These are phyloP conservation scores for Halophytophthora polymorphica DNA, from an alignment of 352 stramenopile genomes.

Conservation along the genomic window DNA sequence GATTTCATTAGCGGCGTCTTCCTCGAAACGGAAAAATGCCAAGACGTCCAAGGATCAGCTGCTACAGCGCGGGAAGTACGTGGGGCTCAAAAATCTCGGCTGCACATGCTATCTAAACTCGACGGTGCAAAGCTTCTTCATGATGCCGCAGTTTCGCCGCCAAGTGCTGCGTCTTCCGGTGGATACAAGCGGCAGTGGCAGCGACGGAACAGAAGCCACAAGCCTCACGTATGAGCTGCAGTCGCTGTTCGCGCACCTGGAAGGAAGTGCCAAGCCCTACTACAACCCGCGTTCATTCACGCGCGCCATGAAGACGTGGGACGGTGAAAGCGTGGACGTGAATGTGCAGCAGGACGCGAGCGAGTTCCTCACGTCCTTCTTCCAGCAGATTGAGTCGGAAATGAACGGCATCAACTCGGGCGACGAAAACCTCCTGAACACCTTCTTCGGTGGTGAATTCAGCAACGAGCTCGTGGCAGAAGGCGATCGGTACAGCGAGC, in stretches of 20 bases:
- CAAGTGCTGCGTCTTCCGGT: constrained; percentile 76
- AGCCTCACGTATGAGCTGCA: constrained; percentile 86
- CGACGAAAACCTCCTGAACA: constrained; percentile 82
- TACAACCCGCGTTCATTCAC: constrained; percentile 83
- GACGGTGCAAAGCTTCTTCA: constrained; percentile 94
- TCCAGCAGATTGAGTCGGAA: constrained; percentile 90
- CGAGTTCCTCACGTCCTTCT: constrained; percentile 93
- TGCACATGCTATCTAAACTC: constrained; percentile 97
- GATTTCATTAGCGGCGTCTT: constrained; percentile 17
- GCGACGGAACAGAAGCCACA: constrained; percentile 15
- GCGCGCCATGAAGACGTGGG: constrained; percentile 82
- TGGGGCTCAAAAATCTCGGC: constrained; percentile 93
- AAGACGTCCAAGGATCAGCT: constrained; percentile 44
- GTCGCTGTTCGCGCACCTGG: constrained; percentile 88
- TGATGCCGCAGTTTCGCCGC: constrained; percentile 89
- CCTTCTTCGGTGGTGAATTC: constrained; percentile 88
- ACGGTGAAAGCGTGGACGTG: constrained; percentile 86
- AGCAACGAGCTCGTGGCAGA: constrained; percentile 91
- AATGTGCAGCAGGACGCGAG: constrained; percentile 92
- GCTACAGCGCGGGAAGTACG: constrained; percentile 73
- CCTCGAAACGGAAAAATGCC: constrained; percentile 48
- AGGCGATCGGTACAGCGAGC: constrained; percentile 82
- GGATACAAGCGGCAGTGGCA: constrained; percentile 3
- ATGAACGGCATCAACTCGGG: constrained; percentile 72
- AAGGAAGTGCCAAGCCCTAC: constrained; percentile 81